Base-by-base conservation (phyloP, 192 early-diverging fungal genomes). In the Coemansia sp. region DNA sequence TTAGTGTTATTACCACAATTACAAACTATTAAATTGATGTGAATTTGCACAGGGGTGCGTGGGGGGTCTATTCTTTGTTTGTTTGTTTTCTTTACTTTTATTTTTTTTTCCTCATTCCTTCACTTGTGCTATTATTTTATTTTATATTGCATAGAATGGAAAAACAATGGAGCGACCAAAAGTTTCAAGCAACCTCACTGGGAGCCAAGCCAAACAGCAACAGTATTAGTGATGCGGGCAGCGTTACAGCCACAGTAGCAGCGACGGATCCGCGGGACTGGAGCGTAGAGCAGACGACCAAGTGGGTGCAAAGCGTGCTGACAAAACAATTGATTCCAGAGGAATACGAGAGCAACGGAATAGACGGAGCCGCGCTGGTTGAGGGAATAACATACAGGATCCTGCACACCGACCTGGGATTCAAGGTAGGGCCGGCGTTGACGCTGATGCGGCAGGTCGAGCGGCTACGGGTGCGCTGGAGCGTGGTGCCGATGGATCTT, bases 351-450 rank as follows among this genome's bases (percentile, higher is more conserved):
- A 59, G 57, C 57, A 59, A 65, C 18, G 32, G 55, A 15, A 48
- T 65, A 8, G 64, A 65, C 64, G 64, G 64, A 11, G 40, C 55
- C 5, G 64, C 55, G 37, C 22, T 65, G 21, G n/a, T 65, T 8
- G 64, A 65, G 8, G 49, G 41, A 12, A 48, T 65, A 42, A 55
- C 49, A 2, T 65, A 65, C 49, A 19, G 22, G 32, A 52, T 65
- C 1, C 51, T 65, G 49, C 64, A 54, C 48, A 19, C 26, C 0
- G 64, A 65, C 6, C 36, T 65, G 16, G 64, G 39, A 6, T 49
- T 65, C 40, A 41, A 41, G 8, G 55, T 65, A 0, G 64, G 64
- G 1, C 40, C 49, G 21, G 64, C 64, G 42, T 26, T 65, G 5
- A 26, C 18, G 9, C 6, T 65, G 12, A 52, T 52, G 49, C 49